These are phyloP conservation scores for Umbilicus rupestris DNA, from an alignment of 164 flowering plant genomes.

Conservation along the genomic window DNA sequence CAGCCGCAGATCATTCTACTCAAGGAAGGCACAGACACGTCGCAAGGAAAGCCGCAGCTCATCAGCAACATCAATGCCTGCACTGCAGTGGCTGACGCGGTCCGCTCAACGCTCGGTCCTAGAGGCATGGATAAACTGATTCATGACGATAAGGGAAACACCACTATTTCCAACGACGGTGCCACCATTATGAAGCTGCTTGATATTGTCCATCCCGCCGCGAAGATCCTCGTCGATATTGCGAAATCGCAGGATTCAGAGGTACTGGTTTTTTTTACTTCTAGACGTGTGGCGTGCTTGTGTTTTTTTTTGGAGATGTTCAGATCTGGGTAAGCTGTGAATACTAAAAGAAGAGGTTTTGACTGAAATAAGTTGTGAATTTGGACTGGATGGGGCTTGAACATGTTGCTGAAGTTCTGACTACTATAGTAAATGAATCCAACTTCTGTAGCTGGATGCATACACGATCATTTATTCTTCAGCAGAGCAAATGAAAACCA, in stretches of 20 bases:
- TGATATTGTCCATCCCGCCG: slow-evolving; percentile 91
- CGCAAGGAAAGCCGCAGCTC: slow-evolving; percentile 92
- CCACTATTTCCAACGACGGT: slow-evolving; percentile 98
- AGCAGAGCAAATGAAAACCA: too few species aligned
- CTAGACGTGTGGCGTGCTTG: background rate
- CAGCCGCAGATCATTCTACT: slow-evolving; percentile 95
- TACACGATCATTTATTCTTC: too few species aligned
- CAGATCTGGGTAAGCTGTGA: background rate
- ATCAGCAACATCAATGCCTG: slow-evolving; percentile 96
- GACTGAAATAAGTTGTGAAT: background rate
- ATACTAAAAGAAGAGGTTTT: background rate
- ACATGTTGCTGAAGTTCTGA: too few species aligned
- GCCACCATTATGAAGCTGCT: slow-evolving; percentile 99
- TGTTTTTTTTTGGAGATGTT: background rate
- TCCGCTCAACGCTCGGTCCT: slow-evolving; percentile 90
- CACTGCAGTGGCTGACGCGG: slow-evolving; percentile 68
- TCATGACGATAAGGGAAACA: slow-evolving; percentile 87
- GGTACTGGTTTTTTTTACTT: slow-evolving; percentile 23
- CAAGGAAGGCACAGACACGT: slow-evolving; percentile 97
- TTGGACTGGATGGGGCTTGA: too few species aligned
- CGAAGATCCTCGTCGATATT: slow-evolving; percentile 94
- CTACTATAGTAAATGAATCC: too few species aligned
- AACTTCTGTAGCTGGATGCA: too few species aligned
- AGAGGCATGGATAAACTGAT: slow-evolving; percentile 97
- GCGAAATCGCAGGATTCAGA: slow-evolving; percentile 98